Percentiles rank a stretch among this genome's conserved stretches.
These are phyloP conservation scores for Aspergillus oerlinghausenensis DNA, from an alignment of 2,329 filamentous ascomycete species.

Conservation along the genomic window DNA sequence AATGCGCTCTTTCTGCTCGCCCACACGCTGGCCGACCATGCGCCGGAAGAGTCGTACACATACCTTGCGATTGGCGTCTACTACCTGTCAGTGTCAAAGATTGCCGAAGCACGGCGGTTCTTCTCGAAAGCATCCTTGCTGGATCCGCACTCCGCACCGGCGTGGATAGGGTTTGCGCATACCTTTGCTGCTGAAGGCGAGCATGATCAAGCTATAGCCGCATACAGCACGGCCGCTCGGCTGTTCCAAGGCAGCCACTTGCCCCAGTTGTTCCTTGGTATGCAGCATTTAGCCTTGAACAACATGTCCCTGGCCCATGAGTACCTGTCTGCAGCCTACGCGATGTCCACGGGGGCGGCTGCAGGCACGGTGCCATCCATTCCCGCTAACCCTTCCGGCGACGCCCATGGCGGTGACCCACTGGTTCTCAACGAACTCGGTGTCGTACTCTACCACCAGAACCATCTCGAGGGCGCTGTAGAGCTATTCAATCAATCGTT, in stretches of 20 bases:
- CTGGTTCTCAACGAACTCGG: conserved; percentile 93
- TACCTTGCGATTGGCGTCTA: conserved; percentile 95
- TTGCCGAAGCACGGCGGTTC: conserved; percentile 89
- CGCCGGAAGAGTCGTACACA: conserved; percentile 83
- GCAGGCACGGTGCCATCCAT: conserved; percentile 25
- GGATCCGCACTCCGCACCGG: conserved; percentile 93
- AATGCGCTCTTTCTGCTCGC: conserved; percentile 88
- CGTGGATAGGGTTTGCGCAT: conserved; percentile 98
- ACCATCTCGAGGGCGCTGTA: conserved; percentile 69
- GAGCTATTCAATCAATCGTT: conserved; percentile 75
- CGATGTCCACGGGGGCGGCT: conserved; percentile 44
- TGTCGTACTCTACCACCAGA: conserved; percentile 91
- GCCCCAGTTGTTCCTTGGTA: conserved; percentile 90
- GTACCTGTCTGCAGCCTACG: conserved; percentile 85
- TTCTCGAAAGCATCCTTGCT: conserved; percentile 98
- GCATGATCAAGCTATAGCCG: conserved; percentile 95
- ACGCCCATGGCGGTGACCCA: conserved; percentile 57
- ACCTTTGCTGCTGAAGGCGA: conserved; percentile 97
- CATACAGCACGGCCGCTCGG: conserved; percentile 90
- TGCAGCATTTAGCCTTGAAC: conserved; percentile 96
- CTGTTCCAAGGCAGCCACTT: conserved; percentile 96
- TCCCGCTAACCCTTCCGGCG: conserved; percentile 19
- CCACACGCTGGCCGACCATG: conserved; percentile 86
- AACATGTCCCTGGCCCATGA: conserved; percentile 92
- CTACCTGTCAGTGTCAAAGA: conserved; percentile 82